Conservation (phyloP, 2,329 filamentous ascomycete genomes). For the Fusarium multiceps region DNA sequence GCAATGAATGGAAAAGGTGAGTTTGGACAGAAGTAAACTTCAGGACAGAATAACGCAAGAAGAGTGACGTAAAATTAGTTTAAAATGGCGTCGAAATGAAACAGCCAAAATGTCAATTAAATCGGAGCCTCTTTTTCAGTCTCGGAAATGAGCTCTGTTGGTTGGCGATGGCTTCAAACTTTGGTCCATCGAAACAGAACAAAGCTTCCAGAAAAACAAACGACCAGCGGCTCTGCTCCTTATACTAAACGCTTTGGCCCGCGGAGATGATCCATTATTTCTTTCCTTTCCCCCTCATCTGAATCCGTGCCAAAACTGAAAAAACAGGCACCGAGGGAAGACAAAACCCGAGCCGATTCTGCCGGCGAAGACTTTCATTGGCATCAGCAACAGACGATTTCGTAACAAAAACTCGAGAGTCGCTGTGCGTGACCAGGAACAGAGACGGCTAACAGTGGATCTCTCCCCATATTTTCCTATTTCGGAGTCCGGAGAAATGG, state of each 20-base stretch:
- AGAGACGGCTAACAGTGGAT: conserved; percentile 32
- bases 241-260: conserved; percentile 21
- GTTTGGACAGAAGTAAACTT: background rate
- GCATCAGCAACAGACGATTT: conserved; percentile 40
- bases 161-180: conserved; percentile 12
- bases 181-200: background rate
- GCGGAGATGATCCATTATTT: conserved; percentile 43
- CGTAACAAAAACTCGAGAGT: conserved; percentile 43
- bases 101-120: background rate
- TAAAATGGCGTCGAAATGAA: background rate
- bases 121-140: background rate
- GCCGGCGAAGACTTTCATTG: conserved; percentile 29
- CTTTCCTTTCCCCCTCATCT: background rate
- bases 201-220: background rate
- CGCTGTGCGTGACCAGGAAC: conserved; percentile 3
- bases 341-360: background rate
- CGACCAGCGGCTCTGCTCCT: background rate
- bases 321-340: background rate
- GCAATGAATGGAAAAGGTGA: background rate
- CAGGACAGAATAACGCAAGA: background rate
- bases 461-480: background rate
- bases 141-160: background rate
- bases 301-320: background rate
- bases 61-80: conserved; percentile 1
- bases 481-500: conserved; percentile 22